Evolutionary conservation across 495 filamentous ascomycete genomes (phyloP), one percentile per base, ranked within the genome.

Genomic region (Penicillium herquei): DNA sequence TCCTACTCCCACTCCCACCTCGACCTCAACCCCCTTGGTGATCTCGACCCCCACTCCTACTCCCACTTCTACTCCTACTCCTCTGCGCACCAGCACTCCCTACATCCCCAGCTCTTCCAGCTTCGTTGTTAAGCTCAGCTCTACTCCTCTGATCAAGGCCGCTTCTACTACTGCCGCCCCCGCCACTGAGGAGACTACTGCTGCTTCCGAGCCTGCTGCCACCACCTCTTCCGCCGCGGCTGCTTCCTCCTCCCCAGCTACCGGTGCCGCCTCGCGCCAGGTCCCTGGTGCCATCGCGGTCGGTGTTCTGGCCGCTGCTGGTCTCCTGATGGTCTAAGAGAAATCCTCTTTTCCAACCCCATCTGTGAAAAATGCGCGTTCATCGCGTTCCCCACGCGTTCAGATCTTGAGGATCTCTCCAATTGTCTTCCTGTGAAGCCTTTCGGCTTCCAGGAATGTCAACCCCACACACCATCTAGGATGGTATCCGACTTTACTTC

Each of bases 231-330:
- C 66, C 13, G 59, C 70, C 33, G 42, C 69, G 3, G 46, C 67
- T n/a, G 30, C 66, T 9, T 40, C 67, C 6, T 71, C 72, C 42
- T 51, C 55, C 6, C 64, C 68, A 17, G 58, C 62, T 33, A 67
- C 56, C 42, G 62, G 66, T 30, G 65, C 68, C n/a, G 39, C 74
- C 30, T 60, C 67, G 5, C 57, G 63, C 51, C 67, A 76, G 57
- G 21, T 70, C 37, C 63, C 69, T 14, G 72, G 70, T 42, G 59
- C 62, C 6, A 54, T 75, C 40, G 60, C 69, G 18, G 77, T 65
- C 26, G 78, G 70, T 66, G 66, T 70, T 7, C 52, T 76, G 50
- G 77, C 72, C 42, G 66, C 73, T 49, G 79, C 76, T 39, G 76
- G 75, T 35, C 49, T 80, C 40, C 51, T 74, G 45, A 56, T 80